Evolutionary conservation across 306 rosid species (phyloP).

Genomic region (Geum urbanum): DNA sequence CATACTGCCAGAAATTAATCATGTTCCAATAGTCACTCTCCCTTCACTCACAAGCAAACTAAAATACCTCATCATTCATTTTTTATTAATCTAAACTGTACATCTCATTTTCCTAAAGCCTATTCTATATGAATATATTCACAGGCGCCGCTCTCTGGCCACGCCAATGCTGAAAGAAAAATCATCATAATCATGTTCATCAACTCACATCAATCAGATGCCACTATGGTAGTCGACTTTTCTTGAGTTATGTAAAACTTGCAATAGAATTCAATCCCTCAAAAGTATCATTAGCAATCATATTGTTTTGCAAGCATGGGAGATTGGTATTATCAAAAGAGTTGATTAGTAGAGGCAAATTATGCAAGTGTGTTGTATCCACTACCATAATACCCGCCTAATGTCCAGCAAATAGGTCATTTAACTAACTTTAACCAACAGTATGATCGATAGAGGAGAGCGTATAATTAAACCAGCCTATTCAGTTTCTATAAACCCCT

Average conservation of each 20-base stretch:
- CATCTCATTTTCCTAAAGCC: background rate
- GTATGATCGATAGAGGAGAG: conserved; percentile 33
- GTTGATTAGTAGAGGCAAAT: conserved; percentile 29
- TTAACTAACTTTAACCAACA: conserved; percentile 1
- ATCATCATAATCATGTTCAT: conserved; percentile 8
- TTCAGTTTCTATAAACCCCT: conserved; percentile 43
- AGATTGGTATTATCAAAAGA: conserved; percentile 19
- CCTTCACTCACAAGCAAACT: conserved; percentile 52
- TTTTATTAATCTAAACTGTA: background rate
- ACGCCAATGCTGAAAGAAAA: background rate
- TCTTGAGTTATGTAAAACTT: background rate
- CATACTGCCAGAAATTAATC: conserved; percentile 35
- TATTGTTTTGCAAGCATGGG: background rate
- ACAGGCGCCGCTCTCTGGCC: background rate
- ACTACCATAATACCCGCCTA: conserved; percentile 33
- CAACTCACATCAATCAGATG: too few species aligned
- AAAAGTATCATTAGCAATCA: conserved; percentile 2
- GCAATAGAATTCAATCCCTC: background rate
- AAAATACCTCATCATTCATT: conserved; percentile 5
- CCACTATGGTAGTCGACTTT: conserved; percentile 21
- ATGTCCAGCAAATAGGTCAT: conserved; percentile 30
- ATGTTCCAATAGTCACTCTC: conserved; percentile 27
- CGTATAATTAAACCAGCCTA: background rate
- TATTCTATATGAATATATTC: background rate
- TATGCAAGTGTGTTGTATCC: conserved; percentile 21